Base-by-base conservation (phyloP, 2,329 filamentous ascomycete genomes). In the Alternaria conjuncta region DNA sequence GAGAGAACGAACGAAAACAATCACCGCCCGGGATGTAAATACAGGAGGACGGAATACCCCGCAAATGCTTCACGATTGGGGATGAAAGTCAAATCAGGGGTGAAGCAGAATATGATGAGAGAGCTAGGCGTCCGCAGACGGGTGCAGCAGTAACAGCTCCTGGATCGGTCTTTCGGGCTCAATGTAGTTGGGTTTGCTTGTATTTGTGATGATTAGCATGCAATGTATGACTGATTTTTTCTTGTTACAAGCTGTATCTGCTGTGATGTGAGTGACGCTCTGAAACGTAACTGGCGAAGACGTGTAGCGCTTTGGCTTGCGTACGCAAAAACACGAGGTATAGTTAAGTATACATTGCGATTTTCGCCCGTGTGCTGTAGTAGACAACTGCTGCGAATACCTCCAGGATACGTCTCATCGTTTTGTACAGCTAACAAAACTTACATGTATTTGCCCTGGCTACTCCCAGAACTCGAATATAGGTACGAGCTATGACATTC, bases 181-280 rank as follows among this genome's bases (percentile, higher is more conserved):
- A 67, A 65, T 62, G 67, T 69, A 71, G 64, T 71, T 73, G 71
- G 73, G 69, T 71, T 70, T 66, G 71, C 66, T 75, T 79, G 77
- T 79, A 79, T 71, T 76, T 78, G 69, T 77, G 71, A 73, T 60
- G 71, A 72, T 77, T 77, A 78, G 76, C 76, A 77, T 78, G 77
- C 75, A 76, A 77, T 78, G 68, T 75, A 77, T 69, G 69, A 74
- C 65, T 69, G 68, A 65, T 61, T 69, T 73, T 65, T 66, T 58
- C 68, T 68, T 72, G 23, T 55, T 51, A 55, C 6, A 49, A 43
- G 3, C 4, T 5, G 32, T n/a, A 32, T 12, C n/a, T 54, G 55
- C 36, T 47, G 13, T 57, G 20, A 30, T 13, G 5, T 56, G 41
- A 50, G 23, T 41, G 11, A 36, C 32, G 32, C 5, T 36, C 15